These are phyloP conservation scores for Lablab purpureus DNA, from an alignment of 306 rosid genomes.

Conservation along the genomic window DNA sequence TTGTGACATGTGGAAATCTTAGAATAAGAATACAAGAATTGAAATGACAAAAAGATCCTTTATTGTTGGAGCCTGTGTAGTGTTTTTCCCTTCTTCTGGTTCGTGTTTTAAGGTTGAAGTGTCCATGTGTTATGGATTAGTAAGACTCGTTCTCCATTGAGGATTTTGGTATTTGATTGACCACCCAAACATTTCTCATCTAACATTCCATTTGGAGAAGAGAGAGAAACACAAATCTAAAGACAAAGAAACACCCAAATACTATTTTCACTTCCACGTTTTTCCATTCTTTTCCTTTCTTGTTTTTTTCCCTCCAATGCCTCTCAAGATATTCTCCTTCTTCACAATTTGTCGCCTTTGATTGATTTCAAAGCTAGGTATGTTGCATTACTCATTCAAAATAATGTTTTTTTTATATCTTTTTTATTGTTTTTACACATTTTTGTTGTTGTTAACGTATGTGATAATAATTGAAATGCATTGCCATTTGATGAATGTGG, in stretches of 20 bases:
- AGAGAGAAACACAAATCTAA: slow-evolving; percentile 40
- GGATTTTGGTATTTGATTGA: slow-evolving; percentile 37
- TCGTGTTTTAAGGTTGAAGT: slow-evolving; percentile 50
- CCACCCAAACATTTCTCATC: slow-evolving; percentile 54
- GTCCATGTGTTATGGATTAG: slow-evolving; percentile 59
- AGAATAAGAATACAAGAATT: background rate
- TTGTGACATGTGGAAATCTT: background rate
- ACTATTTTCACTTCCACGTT: slow-evolving; percentile 43
- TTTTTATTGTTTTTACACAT: background rate
- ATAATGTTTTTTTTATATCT: background rate
- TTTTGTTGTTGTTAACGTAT: background rate
- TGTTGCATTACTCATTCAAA: slow-evolving; percentile 2
- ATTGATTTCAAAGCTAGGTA: slow-evolving; percentile 38
- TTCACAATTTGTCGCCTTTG: background rate
- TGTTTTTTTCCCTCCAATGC: background rate
- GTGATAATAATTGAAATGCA: slow-evolving; percentile 42
- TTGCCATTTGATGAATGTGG: slow-evolving; percentile 45
- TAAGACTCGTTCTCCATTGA: slow-evolving; percentile 60
- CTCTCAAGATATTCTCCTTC: slow-evolving; percentile 7
- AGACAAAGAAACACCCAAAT: slow-evolving; percentile 35
- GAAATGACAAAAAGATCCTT: slow-evolving; percentile 17
- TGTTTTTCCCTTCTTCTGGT: slow-evolving; percentile 58
- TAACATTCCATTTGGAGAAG: slow-evolving; percentile 55
- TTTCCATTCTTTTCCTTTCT: slow-evolving; percentile 1
- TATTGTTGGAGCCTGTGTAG: background rate